phyloP scores from a whole-genome alignment of 371 early-diverging fungal species.

The Zopfochytrium polystomum region DNA sequence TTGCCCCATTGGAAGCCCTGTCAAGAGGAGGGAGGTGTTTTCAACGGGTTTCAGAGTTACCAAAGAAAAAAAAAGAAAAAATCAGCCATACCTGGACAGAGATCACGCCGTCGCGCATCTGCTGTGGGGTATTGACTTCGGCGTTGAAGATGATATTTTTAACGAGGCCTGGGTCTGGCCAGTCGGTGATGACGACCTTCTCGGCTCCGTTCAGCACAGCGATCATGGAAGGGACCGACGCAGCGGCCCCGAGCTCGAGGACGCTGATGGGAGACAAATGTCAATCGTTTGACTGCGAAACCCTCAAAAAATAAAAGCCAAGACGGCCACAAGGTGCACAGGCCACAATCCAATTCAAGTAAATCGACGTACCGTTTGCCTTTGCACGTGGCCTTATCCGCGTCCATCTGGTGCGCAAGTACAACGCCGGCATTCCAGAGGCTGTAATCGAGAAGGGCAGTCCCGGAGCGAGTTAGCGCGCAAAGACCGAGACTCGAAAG shows the following conservation, averaged over 20 bases:
- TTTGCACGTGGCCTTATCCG: conserved; percentile 52
- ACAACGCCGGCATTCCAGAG: conserved; percentile 89
- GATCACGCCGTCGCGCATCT: conserved; percentile 8
- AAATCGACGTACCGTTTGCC: conserved; percentile 56
- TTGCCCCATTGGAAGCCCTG: conserved; percentile 87
- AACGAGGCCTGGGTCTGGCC: conserved; percentile 76
- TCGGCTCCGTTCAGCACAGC: conserved; percentile 70
- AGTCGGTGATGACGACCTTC: conserved; percentile 81
- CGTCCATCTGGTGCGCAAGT: conserved; percentile 75
- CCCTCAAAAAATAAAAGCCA: background rate
- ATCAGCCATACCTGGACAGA: conserved; percentile 11
- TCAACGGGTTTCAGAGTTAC: background rate
- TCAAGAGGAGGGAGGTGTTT: conserved; percentile 2
- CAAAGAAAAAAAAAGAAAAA: background rate
- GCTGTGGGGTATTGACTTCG: conserved; percentile 42
- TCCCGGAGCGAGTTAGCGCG: no score
- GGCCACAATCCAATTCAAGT: no score
- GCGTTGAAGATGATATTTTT: conserved; percentile 73
- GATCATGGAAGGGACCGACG: conserved; percentile 80
- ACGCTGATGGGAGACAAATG: conserved; percentile 50
- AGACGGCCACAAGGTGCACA: no score
- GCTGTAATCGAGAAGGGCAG: no score
- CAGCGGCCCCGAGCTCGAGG: conserved; percentile 89
- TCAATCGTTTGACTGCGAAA: background rate
- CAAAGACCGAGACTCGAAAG: no score